Evolutionary conservation across 2,329 filamentous ascomycete species (phyloP).

Genomic region (Trichophyton verrucosum): DNA sequence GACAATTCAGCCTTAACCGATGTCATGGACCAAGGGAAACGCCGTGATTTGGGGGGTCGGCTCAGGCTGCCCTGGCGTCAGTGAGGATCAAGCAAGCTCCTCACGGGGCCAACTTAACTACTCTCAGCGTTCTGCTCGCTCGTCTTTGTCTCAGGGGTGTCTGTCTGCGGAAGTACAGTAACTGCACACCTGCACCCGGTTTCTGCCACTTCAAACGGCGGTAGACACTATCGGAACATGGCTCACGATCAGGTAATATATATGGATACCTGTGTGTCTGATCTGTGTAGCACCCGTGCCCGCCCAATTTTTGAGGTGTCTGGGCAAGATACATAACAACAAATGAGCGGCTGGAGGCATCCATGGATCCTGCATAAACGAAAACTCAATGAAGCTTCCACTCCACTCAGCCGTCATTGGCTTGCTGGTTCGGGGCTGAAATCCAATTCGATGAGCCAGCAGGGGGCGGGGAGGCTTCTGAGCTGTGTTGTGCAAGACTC

Average conservation of each 20-base stretch:
- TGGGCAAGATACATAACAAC: neutral
- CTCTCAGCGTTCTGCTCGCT: neutral
- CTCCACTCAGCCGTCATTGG: neutral
- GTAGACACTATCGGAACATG: neutral
- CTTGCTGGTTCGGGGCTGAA: neutral
- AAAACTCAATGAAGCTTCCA: neutral
- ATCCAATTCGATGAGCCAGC: neutral
- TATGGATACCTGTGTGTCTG: neutral
- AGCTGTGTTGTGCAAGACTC: neutral
- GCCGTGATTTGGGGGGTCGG: neutral
- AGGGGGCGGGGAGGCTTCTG: neutral
- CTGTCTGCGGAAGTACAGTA: no score
- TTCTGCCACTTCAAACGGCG: neutral
- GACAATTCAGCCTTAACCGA: neutral
- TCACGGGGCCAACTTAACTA: neutral
- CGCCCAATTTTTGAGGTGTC: neutral
- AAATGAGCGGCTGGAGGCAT: neutral
- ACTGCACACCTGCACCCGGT: no score
- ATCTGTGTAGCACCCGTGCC: neutral
- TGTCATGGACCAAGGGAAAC: neutral
- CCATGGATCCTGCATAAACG: neutral
- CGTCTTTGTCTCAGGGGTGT: no score
- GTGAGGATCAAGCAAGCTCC: neutral
- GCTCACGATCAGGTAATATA: neutral
- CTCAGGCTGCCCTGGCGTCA: neutral